phyloP scores from a whole-genome alignment of 2,329 filamentous ascomycete species.

The Exophiala calicioides region DNA sequence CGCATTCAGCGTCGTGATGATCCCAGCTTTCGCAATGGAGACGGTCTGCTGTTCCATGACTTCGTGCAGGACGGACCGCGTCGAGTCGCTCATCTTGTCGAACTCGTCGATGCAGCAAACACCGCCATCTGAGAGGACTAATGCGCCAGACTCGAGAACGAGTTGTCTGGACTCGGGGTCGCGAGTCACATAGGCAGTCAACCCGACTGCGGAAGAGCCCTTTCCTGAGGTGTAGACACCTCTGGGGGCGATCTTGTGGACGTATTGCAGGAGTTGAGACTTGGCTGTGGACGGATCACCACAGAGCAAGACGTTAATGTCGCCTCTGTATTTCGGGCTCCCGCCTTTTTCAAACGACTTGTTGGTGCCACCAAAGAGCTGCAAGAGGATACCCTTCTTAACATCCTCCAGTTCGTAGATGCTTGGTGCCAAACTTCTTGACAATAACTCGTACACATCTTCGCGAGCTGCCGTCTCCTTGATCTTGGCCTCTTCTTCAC shows the following conservation, averaged over 20 bases:
- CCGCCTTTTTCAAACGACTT: slow-evolving; percentile 97
- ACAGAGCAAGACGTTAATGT: slow-evolving; percentile 95
- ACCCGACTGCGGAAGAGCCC: slow-evolving; percentile 72
- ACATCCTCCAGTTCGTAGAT: slow-evolving; percentile 98
- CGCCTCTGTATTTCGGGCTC: slow-evolving; percentile 90
- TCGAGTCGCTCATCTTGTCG: slow-evolving; percentile 77
- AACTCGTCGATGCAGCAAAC: slow-evolving; percentile 80
- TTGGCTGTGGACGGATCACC: slow-evolving; percentile 97
- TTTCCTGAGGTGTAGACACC: slow-evolving; percentile 77
- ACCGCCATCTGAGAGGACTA: slow-evolving; percentile 73
- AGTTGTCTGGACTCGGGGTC: slow-evolving; percentile 73
- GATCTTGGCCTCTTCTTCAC: slow-evolving; percentile 89
- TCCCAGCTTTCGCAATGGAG: slow-evolving; percentile 75
- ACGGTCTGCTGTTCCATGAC: slow-evolving; percentile 81
- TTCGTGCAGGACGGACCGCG: slow-evolving; percentile 73
- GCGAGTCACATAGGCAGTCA: slow-evolving; percentile 75
- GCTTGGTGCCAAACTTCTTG: slow-evolving; percentile 87
- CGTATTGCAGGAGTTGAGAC: slow-evolving; percentile 89
- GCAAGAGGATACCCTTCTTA: slow-evolving; percentile 95
- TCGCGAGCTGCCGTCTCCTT: slow-evolving; percentile 73
- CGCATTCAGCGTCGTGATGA: slow-evolving; percentile 88
- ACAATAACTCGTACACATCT: slow-evolving; percentile 90
- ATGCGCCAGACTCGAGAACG: slow-evolving; percentile 72
- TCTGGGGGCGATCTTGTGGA: slow-evolving; percentile 95
- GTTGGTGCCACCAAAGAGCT: slow-evolving; percentile 96